Conservation (phyloP, 495 filamentous ascomycete genomes). For the Talaromyces proteolyticus region DNA sequence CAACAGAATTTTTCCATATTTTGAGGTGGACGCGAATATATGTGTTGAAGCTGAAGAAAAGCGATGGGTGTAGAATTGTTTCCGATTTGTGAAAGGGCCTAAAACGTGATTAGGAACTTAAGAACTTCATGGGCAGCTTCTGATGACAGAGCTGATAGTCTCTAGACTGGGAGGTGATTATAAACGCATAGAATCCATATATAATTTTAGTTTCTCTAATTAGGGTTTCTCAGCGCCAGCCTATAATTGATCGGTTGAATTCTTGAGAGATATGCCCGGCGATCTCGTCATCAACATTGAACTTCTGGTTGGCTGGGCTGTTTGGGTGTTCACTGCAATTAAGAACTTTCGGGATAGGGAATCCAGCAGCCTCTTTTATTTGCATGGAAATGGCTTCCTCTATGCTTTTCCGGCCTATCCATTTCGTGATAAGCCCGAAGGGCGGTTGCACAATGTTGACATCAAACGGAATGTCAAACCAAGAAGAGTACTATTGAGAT, state of each 20-base stretch:
- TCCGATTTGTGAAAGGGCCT: constrained; percentile 16
- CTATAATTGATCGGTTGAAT: constrained; percentile 7
- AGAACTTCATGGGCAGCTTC: constrained; percentile 11
- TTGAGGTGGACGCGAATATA: constrained; percentile 8
- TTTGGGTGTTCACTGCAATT: constrained; percentile 30
- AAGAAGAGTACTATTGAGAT: constrained; percentile 23
- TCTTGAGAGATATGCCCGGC: constrained; percentile 15
- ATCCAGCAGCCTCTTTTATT: constrained; percentile 27
- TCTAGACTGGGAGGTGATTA: constrained; percentile 8
- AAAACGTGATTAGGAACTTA: constrained; percentile 13
- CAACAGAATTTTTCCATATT: constrained; percentile 16
- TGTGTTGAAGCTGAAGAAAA: constrained; percentile 9
- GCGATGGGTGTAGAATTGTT: constrained; percentile 17
- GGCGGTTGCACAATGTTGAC: constrained; percentile 20
- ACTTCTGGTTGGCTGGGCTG: constrained; percentile 22
- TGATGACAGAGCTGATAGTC: constrained; percentile 12
- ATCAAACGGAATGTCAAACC: constrained; percentile 14
- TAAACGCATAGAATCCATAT: constrained; percentile 10
- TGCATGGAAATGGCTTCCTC: constrained; percentile 34
- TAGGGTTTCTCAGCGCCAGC: constrained; percentile 10
- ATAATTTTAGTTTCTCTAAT: constrained; percentile 11
- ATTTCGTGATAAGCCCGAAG: constrained; percentile 27
- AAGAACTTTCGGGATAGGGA: constrained; percentile 32
- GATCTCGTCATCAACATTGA: constrained; percentile 28
- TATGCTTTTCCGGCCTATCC: constrained; percentile 30